Base-by-base conservation (phyloP, 306 rosid species). In the Vicia faba region DNA sequence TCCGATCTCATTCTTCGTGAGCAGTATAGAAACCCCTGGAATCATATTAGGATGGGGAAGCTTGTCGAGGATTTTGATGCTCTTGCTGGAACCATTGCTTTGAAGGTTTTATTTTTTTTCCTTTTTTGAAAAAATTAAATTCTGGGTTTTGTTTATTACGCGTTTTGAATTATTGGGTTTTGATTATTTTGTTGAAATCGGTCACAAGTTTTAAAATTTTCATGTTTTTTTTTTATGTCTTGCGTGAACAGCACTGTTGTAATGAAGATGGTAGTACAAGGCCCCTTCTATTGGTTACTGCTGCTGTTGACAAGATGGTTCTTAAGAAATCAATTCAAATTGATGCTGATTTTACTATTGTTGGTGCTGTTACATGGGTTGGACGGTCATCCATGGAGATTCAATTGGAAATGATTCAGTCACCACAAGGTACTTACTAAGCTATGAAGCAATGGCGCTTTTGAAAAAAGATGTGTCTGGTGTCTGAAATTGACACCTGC, bases 381-480 rank as follows among this genome's bases (percentile, higher is more conserved):
- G 96, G 93, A 20, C 73, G 87, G 19, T 91, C 96, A 43, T 91
- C 96, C 56, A 81, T 91, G 89, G 96, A 91, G 84, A 91, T 91
- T 74, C 91, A 81, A 39, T 75, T 91, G 6, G 79, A 88, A 78
- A 77, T 91, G 63, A 81, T 64, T 63, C 96, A 86, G 67, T 68
- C 88, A 6, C 19, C 66, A 6, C 56, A 44, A 55, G 92, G 88
- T 90, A 69, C 48, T n/a, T 26, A n/a, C 19, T 57, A 25, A 25
- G 0, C 28, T 25, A 1, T 25, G 3, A 1, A 25, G 28, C 28
- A 25, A 2, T 2, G 23, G 2, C 23, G 23, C 2, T 2, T 20
- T 20, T 20, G 23, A 20, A 20, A 20, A 20, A 20, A 20, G 1
- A 2, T 20, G 23, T 20, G 23, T 20, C 23, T 20, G 23, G 23